Conservation (phyloP, 2,329 filamentous ascomycete species). For the Tympanopsis confertula region DNA sequence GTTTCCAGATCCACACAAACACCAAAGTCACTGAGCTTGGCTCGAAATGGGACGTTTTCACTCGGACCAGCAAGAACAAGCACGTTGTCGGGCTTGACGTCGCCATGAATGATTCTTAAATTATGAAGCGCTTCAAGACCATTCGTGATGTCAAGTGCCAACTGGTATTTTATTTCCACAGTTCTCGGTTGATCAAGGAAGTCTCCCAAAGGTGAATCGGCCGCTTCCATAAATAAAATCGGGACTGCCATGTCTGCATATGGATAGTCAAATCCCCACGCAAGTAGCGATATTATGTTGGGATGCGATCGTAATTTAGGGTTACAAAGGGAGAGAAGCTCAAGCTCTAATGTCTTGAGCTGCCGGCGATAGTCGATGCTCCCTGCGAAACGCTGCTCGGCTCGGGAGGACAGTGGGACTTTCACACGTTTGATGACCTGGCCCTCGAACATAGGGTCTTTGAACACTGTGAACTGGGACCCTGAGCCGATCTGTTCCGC, state of each 20-base stretch:
- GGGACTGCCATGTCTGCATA: conserved; percentile 12
- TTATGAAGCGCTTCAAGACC: conserved; percentile 13
- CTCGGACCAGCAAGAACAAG: conserved; percentile 10
- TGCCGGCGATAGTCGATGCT: conserved; percentile 12
- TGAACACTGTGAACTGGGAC: conserved; percentile 14
- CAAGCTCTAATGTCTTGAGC: conserved; percentile 11
- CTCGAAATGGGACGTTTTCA: conserved; percentile 11
- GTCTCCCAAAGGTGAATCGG: conserved; percentile 10
- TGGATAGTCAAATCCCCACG: conserved; percentile 16
- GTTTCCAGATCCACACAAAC: conserved; percentile 14
- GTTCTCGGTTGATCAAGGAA: not conserved
- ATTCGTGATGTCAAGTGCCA: conserved; percentile 11
- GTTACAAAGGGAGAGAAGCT: conserved; percentile 13
- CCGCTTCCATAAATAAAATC: conserved; percentile 14
- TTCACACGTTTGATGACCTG: conserved; percentile 15
- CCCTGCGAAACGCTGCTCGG: conserved; percentile 8
- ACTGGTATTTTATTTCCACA: conserved; percentile 9
- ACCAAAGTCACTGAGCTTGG: conserved; percentile 15
- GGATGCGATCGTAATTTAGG: conserved; percentile 12
- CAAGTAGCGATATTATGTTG: conserved; percentile 11
- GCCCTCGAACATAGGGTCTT: conserved; percentile 10
- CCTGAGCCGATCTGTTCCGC: conserved; percentile 13
- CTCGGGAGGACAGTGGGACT: conserved; percentile 10
- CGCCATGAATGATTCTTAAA: conserved; percentile 13
- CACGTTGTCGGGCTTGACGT: conserved; percentile 16